Evolutionary conservation across 768 basidiomycete species (phyloP), one percentile per base, ranked within the genome.

Genomic region (Calocybe cyanea): DNA sequence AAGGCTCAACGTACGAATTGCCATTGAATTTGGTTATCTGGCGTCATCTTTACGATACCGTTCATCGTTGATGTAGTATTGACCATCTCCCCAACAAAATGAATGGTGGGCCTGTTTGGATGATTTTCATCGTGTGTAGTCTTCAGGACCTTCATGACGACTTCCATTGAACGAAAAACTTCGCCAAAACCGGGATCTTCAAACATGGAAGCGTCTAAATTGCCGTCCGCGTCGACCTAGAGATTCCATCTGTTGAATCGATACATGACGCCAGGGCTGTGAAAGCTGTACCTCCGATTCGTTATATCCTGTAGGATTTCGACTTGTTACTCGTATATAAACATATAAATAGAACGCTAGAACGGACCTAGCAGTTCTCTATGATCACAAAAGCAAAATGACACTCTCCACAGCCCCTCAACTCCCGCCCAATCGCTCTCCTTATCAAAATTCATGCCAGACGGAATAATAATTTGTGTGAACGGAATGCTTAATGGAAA

Each of bases 301-400:
- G 50, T 85, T 85, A 49, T 75, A 81, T 32, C 41, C 58, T 60
- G 20, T 32, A 2, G 10, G n/a, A n/a, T n/a, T 28, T 11, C 5
- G 11, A 28, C 6, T 28, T 28, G 11, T 28, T 28, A 28, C 6
- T 11, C 11, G 25, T 11, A 6, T 6, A 11, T 28, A 5, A 28
- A 28, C 25, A 28, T 11, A 11, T 28, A 28, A 28, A 28, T 28
- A 11, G 6, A 11, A 28, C 5, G 25, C 25, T 28, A 25, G 41
- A 11, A 67, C 83, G 60, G 55, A 87, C 84, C 63, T 33, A 84
- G 54, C 30, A 87, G 69, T 38, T 81, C 81, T 4, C 81, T 64
- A 55, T 87, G 84, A 57, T 87, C 84, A 42, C 76, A 73, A 55
- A 83, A 87, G 42, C 76, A 80, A 55, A 85, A 86, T n/a, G 76